Evolutionary conservation across 2,329 filamentous ascomycete genomes (phyloP).

Genomic region (Fusarium miscanthi): DNA sequence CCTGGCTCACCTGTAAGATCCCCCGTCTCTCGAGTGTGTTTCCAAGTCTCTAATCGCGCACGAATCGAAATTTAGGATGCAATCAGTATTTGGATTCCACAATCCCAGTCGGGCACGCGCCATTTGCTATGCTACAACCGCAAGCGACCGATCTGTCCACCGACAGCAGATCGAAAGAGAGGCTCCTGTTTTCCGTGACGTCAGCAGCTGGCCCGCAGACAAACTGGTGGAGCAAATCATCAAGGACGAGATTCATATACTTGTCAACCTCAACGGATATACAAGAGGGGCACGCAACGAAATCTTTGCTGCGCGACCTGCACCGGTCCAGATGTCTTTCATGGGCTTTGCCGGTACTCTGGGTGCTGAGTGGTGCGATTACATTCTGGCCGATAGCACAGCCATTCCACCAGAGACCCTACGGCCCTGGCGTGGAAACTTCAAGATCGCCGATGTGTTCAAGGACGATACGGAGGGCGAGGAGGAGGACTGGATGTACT

Average conservation of each 20-base stretch:
- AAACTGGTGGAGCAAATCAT: constrained; percentile 87
- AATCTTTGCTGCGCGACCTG: constrained; percentile 92
- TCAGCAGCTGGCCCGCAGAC: constrained; percentile 87
- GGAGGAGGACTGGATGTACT: constrained; percentile 88
- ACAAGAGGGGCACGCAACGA: constrained; percentile 97
- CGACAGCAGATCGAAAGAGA: constrained; percentile 93
- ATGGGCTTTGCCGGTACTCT: constrained; percentile 98
- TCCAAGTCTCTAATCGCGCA: constrained; percentile 8
- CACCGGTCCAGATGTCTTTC: constrained; percentile 98
- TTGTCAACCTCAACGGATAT: constrained; percentile 98
- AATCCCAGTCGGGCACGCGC: constrained; percentile 78
- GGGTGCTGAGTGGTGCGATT: constrained; percentile 98
- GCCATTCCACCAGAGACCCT: constrained; percentile 86
- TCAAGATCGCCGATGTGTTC: constrained; percentile 77
- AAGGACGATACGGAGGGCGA: constrained; percentile 74
- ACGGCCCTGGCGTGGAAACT: constrained; percentile 80
- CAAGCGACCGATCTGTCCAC: constrained; percentile 88
- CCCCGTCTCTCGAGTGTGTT: neutral
- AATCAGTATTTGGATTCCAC: constrained; percentile 96
- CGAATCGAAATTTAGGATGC: constrained; percentile 70
- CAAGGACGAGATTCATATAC: constrained; percentile 88
- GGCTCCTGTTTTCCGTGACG: constrained; percentile 90
- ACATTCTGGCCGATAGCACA: constrained; percentile 89
- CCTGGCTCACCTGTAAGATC: constrained; percentile 80
- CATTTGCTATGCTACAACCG: constrained; percentile 94